Conservation (phyloP, 1,284 basidiomycete genomes). For the Tilletia setariae region DNA sequence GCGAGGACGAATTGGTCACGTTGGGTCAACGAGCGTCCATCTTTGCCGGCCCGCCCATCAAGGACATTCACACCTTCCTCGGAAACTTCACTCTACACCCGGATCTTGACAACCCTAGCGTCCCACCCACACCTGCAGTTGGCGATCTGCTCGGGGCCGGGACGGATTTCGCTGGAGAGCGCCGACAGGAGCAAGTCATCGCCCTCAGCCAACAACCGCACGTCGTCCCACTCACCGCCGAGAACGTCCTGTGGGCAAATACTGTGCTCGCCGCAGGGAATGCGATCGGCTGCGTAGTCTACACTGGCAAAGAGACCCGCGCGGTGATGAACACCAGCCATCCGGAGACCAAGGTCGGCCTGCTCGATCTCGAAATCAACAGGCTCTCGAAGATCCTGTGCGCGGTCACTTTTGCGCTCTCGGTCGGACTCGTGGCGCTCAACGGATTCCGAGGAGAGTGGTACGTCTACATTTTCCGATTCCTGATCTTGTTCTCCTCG, state of each 20-base stretch:
- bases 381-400: conserved; percentile 95
- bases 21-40: conserved; percentile 55
- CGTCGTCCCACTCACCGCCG: conserved; percentile 63
- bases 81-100: conserved; percentile 80
- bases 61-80: conserved; percentile 94
- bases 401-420: conserved; percentile 85
- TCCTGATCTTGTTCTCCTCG: conserved; percentile 94
- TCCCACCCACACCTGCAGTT: conserved; percentile 54
- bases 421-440: conserved; percentile 83
- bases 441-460: conserved; percentile 95
- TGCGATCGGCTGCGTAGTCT: conserved; percentile 86
- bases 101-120: conserved; percentile 13
- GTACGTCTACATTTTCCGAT: conserved; percentile 94
- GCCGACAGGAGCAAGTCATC: conserved; percentile 53
- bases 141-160: conserved; percentile 19
- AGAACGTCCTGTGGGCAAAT: conserved; percentile 95
- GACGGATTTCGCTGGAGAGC: not conserved
- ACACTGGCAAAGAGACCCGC: conserved; percentile 89
- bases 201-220: conserved; percentile 44
- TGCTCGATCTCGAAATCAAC: conserved; percentile 92
- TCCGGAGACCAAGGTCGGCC: conserved; percentile 88
- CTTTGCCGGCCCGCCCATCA: conserved; percentile 84
- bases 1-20: conserved; percentile 65
- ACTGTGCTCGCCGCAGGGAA: conserved; percentile 94
- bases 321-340: conserved; percentile 99